Evolutionary conservation across 768 basidiomycete genomes (phyloP).

Genomic region (Suillus variegatus): DNA sequence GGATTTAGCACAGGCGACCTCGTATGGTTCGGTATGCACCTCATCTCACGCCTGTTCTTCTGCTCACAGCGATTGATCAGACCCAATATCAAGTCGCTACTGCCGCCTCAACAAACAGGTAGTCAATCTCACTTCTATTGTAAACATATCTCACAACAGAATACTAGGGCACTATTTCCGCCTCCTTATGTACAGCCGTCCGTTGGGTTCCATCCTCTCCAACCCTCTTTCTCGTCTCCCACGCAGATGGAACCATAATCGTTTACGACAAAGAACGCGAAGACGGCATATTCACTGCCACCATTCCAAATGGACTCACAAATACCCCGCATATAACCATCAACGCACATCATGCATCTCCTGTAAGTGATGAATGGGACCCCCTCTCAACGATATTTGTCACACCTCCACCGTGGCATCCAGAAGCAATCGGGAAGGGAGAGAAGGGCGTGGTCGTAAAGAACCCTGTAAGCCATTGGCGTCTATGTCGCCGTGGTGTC

Average conservation of each 20-base stretch:
- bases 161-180: constrained; percentile 70
- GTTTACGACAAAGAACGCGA: constrained; percentile 92
- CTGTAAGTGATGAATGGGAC: constrained; percentile 63
- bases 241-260: constrained; percentile 87
- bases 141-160: constrained; percentile 14
- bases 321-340: constrained; percentile 28
- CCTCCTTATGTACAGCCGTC: constrained; percentile 84
- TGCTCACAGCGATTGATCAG: constrained; percentile 36
- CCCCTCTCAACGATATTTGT: constrained; percentile 70
- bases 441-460: constrained; percentile 74
- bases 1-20: constrained; percentile 96
- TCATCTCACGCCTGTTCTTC: constrained; percentile 12
- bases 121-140: constrained; percentile 16
- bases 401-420: constrained; percentile 73
- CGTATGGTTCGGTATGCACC: constrained; percentile 81
- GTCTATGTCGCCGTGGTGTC: constrained; percentile 63
- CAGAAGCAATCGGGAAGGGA: constrained; percentile 46
- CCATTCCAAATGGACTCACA: constrained; percentile 46
- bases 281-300: constrained; percentile 72
- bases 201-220: constrained; percentile 84
- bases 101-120: constrained; percentile 89
- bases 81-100: constrained; percentile 79
- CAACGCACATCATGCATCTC: constrained; percentile 26
- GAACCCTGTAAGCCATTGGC: constrained; percentile 61
- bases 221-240: constrained; percentile 82